Evolutionary conservation across 768 basidiomycete genomes (phyloP), one percentile per base, ranked within the genome.

Genomic region (Scleroderma citrinum): DNA sequence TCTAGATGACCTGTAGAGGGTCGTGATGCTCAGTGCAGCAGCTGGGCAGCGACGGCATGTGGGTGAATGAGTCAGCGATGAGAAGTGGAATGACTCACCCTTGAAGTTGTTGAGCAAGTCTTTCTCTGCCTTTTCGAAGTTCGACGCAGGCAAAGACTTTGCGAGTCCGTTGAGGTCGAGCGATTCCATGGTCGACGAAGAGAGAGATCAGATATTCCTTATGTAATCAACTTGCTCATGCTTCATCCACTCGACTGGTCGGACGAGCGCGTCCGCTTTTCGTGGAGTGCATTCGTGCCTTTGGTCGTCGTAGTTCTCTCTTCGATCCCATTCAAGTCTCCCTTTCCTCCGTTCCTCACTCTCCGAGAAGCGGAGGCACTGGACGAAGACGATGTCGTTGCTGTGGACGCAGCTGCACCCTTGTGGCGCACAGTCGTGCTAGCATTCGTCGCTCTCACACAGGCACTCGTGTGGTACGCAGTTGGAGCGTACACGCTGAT

Each of bases 11-110:
- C 86, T 81, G 65, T 89, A 92, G 31, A 92, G 77, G 0, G 87
- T 90, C 21, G 88, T 90, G 54, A 92, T 85, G 66, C 86, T 87
- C 44, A 90, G 71, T 1, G 88, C 89, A 53, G 88, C 88, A 51
- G 85, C 88, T 92, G 57, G 48, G 45, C 34, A 20, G 36, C 44
- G 57, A 17, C n/a, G n/a, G n/a, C n/a, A n/a, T n/a, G n/a, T n/a
- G 55, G 56, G 62, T 66, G 58, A 60, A 53, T n/a, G 55, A 53
- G 20, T 19, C 41, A 19, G 30, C 19, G 35, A 43, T n/a, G n/a
- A 47, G 37, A 35, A 35, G 19, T 20, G 24, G 30, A 14, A 35
- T 31, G 17, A 51, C 51, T 12, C 47, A 87, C 88, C 85, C 79
- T 83, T 83, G 64, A 91, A 91, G 59, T 90, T 87, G 64, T 87